Conservation (phyloP, 176 grass and related monocot genomes). For the Elaeis guineensis region DNA sequence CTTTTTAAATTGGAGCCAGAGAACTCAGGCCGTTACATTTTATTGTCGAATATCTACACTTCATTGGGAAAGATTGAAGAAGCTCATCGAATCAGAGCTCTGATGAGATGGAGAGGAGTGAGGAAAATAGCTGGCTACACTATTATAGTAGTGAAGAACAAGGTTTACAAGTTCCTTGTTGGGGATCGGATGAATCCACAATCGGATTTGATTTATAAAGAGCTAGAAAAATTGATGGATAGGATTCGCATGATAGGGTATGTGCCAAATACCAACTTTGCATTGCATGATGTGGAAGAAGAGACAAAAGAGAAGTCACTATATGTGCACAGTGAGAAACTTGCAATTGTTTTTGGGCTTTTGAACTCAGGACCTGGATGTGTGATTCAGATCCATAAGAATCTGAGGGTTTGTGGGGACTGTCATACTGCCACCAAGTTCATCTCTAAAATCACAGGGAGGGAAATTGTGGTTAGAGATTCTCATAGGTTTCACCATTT, state of each 20-base stretch:
- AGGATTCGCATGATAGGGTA: conserved; percentile 14
- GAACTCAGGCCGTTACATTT: conserved; percentile 22
- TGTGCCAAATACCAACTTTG: conserved; percentile 26
- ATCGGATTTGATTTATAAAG: conserved; percentile 15
- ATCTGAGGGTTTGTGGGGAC: conserved; percentile 26
- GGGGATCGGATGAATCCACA: conserved; percentile 16
- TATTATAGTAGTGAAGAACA: conserved; percentile 22
- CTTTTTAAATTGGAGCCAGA: conserved; percentile 17
- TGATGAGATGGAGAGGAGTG: conserved; percentile 13
- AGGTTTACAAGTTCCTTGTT: conserved; percentile 23
- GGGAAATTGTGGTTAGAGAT: conserved; percentile 18
- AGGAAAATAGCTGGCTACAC: conserved; percentile 22
- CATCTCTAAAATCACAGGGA: conserved; percentile 21
- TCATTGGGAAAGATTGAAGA: conserved; percentile 23
- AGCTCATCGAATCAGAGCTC: conserved; percentile 12
- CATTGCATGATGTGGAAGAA: conserved; percentile 25
- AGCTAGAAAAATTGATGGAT: conserved; percentile 22
- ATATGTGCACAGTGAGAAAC: conserved; percentile 21
- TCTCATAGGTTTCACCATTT: conserved; percentile 32
- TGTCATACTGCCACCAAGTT: conserved; percentile 23
- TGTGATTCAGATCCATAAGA: conserved; percentile 16
- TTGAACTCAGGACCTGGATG: conserved; percentile 10
- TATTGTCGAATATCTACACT: conserved; percentile 24
- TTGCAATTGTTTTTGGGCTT: conserved; percentile 24
- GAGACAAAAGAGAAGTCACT: conserved; percentile 21